These are phyloP conservation scores for Erythrophleum fordii DNA, from an alignment of 306 rosid genomes.

Conservation along the genomic window DNA sequence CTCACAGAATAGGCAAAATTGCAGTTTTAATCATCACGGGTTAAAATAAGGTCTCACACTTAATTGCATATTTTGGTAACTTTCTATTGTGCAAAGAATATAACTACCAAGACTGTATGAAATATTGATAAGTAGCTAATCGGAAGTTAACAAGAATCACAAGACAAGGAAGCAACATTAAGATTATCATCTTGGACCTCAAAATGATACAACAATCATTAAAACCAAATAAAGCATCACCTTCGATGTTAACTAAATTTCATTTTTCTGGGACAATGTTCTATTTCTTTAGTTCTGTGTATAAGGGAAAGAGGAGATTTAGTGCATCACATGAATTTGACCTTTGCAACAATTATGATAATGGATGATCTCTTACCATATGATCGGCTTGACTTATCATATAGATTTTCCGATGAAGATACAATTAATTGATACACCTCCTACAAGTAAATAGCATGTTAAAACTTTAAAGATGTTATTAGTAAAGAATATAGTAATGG, in stretches of 20 bases:
- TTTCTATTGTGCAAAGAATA: background rate
- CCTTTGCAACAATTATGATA: constrained; percentile 85
- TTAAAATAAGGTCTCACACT: too few relatives aligned
- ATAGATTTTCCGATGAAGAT: constrained; percentile 80
- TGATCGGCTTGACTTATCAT: constrained; percentile 71
- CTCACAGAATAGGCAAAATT: too few relatives aligned
- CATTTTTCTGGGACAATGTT: background rate
- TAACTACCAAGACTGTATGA: constrained; percentile 12
- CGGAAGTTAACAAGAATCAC: background rate
- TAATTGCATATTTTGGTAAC: too few relatives aligned
- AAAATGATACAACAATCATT: background rate
- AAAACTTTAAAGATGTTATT: background rate
- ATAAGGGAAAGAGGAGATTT: too few relatives aligned
- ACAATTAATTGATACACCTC: constrained; percentile 80
- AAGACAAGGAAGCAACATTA: background rate
- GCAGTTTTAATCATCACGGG: too few relatives aligned
- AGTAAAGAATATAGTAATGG: background rate
- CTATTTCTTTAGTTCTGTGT: too few relatives aligned
- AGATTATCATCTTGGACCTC: background rate
- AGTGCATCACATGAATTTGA: constrained; percentile 76
- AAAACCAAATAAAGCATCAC: constrained; percentile 5
- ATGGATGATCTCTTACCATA: constrained; percentile 66
- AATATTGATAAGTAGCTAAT: constrained; percentile 3
- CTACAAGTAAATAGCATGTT: constrained; percentile 44
- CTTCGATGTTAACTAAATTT: background rate